Evolutionary conservation across 1,284 basidiomycete species (phyloP).

Genomic region (Irpex rosettiformis): DNA sequence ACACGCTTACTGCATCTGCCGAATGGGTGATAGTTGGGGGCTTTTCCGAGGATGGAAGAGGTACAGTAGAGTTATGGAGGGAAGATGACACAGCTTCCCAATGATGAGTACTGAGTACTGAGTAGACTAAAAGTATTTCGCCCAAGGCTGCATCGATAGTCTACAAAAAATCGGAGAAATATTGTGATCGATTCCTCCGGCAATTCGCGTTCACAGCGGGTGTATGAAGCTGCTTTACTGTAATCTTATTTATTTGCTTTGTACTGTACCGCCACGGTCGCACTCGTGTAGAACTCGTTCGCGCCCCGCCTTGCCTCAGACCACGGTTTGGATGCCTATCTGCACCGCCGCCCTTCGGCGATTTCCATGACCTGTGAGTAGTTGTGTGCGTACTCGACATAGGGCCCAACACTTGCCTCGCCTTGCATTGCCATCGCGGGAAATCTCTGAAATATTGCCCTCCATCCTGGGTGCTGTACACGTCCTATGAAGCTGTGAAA

Average conservation of each 20-base stretch:
- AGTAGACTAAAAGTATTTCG: too few relatives aligned
- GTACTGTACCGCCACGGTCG: neutral
- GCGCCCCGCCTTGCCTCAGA: too few relatives aligned
- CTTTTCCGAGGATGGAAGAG: slow-evolving; percentile 51
- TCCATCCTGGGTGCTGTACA: neutral
- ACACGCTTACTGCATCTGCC: slow-evolving; percentile 45
- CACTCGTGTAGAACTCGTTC: too few relatives aligned
- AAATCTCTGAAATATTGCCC: neutral
- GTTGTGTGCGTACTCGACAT: neutral
- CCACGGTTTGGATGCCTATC: neutral
- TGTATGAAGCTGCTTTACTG: neutral
- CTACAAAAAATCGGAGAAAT: neutral
- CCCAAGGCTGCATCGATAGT: too few relatives aligned
- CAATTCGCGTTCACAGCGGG: neutral
- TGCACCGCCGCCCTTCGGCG: neutral
- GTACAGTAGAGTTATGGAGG: slow-evolving; percentile 57
- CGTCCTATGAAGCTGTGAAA: too few relatives aligned
- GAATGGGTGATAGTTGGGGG: slow-evolving; percentile 56
- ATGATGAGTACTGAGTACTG: neutral
- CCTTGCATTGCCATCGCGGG: neutral
- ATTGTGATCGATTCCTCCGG: neutral
- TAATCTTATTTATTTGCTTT: neutral
- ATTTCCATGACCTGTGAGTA: neutral
- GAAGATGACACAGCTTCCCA: neutral
- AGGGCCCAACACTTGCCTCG: too few relatives aligned